These are phyloP conservation scores for Ophiocordyceps camponoti-leonardi DNA, from an alignment of 2,329 filamentous ascomycete genomes.

Conservation along the genomic window DNA sequence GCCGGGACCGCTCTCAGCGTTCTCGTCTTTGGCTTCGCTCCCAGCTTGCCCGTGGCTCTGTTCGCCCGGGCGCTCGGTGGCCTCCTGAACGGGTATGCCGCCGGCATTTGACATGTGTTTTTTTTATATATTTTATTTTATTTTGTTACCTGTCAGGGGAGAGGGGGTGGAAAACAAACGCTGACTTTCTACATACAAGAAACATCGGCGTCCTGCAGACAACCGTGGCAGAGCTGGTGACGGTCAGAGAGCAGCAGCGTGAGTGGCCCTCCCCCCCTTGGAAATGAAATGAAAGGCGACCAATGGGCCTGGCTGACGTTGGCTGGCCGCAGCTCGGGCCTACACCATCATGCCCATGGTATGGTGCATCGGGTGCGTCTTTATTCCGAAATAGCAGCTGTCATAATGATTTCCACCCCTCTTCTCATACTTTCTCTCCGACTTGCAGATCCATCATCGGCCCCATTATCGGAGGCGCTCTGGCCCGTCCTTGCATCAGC, in stretches of 20 bases:
- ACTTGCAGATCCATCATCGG: slow-evolving; percentile 64
- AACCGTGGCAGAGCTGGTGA: slow-evolving; percentile 86
- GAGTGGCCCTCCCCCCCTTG: slow-evolving; percentile 16
- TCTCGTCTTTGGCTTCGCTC: slow-evolving; percentile 78
- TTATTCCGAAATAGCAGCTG: not conserved
- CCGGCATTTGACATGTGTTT: too few species aligned
- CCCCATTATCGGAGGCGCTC: slow-evolving; percentile 74
- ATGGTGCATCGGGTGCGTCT: slow-evolving; percentile 77
- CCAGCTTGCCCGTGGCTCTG: slow-evolving; percentile 65
- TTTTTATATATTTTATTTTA: too few species aligned
- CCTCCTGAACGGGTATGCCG: slow-evolving; percentile 64
- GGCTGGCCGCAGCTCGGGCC: slow-evolving; percentile 48
- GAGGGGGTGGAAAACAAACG: not conserved
- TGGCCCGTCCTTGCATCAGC: slow-evolving; percentile 72
- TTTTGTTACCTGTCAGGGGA: not conserved
- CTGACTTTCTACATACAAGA: slow-evolving; percentile 29
- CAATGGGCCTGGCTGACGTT: not conserved
- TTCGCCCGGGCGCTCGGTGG: slow-evolving; percentile 80
- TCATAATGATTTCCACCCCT: slow-evolving; percentile 8
- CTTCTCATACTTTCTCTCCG: too few species aligned
- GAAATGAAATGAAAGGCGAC: not conserved
- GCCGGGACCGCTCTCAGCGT: slow-evolving; percentile 86
- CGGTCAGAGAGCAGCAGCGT: slow-evolving; percentile 85
- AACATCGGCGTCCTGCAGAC: slow-evolving; percentile 94
- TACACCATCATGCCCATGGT: slow-evolving; percentile 98